Evolutionary conservation across 2,329 filamentous ascomycete genomes (phyloP).

Genomic region (Immersiporthe knoxdaviesiana): DNA sequence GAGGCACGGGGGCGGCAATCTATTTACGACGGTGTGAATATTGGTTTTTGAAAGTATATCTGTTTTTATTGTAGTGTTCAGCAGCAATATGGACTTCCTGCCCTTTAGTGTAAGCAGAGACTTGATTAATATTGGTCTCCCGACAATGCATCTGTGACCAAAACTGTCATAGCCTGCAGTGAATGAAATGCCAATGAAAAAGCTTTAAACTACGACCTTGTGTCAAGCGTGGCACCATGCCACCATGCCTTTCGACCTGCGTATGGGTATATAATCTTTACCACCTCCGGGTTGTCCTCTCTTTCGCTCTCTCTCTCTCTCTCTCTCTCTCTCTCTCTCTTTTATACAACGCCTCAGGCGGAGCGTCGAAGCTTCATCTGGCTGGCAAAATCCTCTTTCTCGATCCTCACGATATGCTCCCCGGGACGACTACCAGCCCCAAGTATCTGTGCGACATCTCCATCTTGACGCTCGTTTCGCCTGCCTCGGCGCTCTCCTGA

Average conservation of each 20-base stretch:
- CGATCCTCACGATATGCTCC: slow-evolving; percentile 82
- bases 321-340: background rate
- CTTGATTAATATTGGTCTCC: background rate
- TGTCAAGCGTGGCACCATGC: background rate
- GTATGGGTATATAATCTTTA: background rate
- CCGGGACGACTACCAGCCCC: slow-evolving; percentile 87
- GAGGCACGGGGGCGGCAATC: background rate
- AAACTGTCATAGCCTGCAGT: too few relatives aligned
- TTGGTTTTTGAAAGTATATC: slow-evolving; percentile 1
- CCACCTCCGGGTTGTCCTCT: background rate
- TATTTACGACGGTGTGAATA: background rate
- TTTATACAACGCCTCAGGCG: background rate
- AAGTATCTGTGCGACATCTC: slow-evolving; percentile 86
- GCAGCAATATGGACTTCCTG: slow-evolving; percentile 4
- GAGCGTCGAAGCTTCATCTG: slow-evolving; percentile 43
- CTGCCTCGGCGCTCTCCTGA: slow-evolving; percentile 41
- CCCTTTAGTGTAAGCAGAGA: background rate
- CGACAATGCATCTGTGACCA: too few relatives aligned
- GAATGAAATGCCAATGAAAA: too few relatives aligned
- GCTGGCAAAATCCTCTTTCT: slow-evolving; percentile 76
- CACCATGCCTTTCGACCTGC: background rate
- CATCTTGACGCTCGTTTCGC: slow-evolving; percentile 55
- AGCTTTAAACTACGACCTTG: too few relatives aligned
- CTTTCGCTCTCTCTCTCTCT: background rate
- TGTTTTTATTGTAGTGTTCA: background rate